Evolutionary conservation across 2,329 filamentous ascomycete genomes (phyloP).

Genomic region (Talaromyces atroroseus): DNA sequence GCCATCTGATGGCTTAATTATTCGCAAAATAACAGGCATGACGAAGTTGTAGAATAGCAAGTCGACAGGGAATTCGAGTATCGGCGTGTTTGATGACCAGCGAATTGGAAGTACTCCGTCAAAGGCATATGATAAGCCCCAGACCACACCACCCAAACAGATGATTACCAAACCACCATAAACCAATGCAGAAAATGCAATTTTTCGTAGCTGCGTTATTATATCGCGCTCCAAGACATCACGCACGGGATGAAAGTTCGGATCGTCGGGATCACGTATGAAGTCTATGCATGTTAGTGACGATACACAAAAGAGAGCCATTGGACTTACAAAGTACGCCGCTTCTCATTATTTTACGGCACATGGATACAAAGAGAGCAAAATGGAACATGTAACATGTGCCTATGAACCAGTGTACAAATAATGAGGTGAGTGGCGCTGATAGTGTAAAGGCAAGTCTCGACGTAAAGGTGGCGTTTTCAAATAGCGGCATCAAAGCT

Average conservation of each 20-base stretch:
- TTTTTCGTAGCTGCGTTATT: constrained; percentile 88
- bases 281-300: constrained; percentile 59
- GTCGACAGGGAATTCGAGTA: constrained; percentile 90
- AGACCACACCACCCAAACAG: constrained; percentile 91
- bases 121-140: constrained; percentile 69
- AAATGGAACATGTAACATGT: constrained; percentile 99
- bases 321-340: constrained; percentile 77
- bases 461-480: constrained; percentile 68
- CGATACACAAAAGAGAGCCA: background rate
- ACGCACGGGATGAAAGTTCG: constrained; percentile 94
- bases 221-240: constrained; percentile 93
- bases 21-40: constrained; percentile 78
- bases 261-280: constrained; percentile 95
- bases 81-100: constrained; percentile 87
- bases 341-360: constrained; percentile 90
- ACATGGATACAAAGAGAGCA: constrained; percentile 97
- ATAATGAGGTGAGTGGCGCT: constrained; percentile 83
- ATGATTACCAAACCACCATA: constrained; percentile 90
- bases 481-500: constrained; percentile 84
- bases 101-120: constrained; percentile 77
- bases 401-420: constrained; percentile 97
- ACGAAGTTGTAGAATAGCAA: constrained; percentile 95
- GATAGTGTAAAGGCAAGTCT: constrained; percentile 71
- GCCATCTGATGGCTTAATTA: constrained; percentile 78
- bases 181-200: constrained; percentile 89